phyloP scores from a whole-genome alignment of 2,329 filamentous ascomycete genomes.

The Ilyonectria destructans region DNA sequence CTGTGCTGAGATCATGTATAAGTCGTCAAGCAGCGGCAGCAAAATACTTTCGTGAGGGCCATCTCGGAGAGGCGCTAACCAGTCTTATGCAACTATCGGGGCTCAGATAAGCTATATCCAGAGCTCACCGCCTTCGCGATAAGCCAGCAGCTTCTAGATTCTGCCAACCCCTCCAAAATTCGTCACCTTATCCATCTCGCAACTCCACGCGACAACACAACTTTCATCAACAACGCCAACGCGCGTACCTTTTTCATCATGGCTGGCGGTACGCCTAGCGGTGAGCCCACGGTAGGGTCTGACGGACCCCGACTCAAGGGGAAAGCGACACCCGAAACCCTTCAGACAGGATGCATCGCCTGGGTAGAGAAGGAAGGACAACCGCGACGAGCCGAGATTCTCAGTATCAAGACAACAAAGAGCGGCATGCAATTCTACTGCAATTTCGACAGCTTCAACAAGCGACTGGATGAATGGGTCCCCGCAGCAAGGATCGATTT shows the following conservation, averaged over 20 bases:
- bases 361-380: conserved; percentile 82
- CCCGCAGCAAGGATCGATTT: conserved; percentile 87
- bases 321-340: conserved; percentile 86
- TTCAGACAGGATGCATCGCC: conserved; percentile 75
- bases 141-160: conserved; percentile 44
- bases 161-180: conserved; percentile 50
- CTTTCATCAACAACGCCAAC: conserved; percentile 46
- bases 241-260: conserved; percentile 62
- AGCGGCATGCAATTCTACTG: conserved; percentile 94
- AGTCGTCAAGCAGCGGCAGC: conserved; percentile 17
- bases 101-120: conserved; percentile 40
- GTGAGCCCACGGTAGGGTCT: conserved; percentile 71
- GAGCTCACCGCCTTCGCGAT: conserved; percentile 47
- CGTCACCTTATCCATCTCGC: conserved; percentile 28
- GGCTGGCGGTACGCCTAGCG: conserved; percentile 65
- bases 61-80: conserved; percentile 33
- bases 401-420: conserved; percentile 94
- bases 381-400: conserved; percentile 91
- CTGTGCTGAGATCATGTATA: conserved; percentile 14
- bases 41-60: conserved; percentile 15
- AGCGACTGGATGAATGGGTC: conserved; percentile 89
- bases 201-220: conserved; percentile 31
- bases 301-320: conserved; percentile 79
- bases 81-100: conserved; percentile 43
- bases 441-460: conserved; percentile 99